These are phyloP conservation scores for Zygosaccharomyces kombuchaensis DNA, from an alignment of 805 yeast genomes.

Conservation along the genomic window DNA sequence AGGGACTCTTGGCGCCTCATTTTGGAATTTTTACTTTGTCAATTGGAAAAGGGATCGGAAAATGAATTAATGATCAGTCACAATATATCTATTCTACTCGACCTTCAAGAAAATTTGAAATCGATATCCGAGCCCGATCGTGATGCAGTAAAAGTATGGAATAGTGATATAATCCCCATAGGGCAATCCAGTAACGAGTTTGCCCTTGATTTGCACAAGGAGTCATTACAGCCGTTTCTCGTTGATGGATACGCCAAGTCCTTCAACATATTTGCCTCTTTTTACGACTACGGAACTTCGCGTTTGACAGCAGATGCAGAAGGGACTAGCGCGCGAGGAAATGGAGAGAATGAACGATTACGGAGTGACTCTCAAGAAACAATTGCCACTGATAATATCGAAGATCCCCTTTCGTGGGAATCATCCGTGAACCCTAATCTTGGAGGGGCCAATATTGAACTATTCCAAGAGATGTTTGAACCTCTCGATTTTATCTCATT, in stretches of 20 bases:
- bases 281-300: slow-evolving; percentile 24
- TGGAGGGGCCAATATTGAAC: slow-evolving; percentile 17
- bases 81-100: slow-evolving; percentile 8
- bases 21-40: slow-evolving; percentile 22
- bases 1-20: slow-evolving; percentile 29
- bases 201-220: slow-evolving; percentile 17
- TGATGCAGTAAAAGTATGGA: slow-evolving; percentile 18
- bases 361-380: background rate
- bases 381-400: background rate
- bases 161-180: slow-evolving; percentile 17
- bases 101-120: slow-evolving; percentile 9
- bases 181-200: slow-evolving; percentile 13
- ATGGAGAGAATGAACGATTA: background rate
- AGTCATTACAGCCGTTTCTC: slow-evolving; percentile 12
- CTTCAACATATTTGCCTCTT: slow-evolving; percentile 26
- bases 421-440: slow-evolving; percentile 3
- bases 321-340: slow-evolving; percentile 5
- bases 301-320: slow-evolving; percentile 17
- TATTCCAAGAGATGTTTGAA: slow-evolving; percentile 27
- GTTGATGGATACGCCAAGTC: slow-evolving; percentile 14
- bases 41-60: slow-evolving; percentile 10
- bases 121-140: slow-evolving; percentile 7
- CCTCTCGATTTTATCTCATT: slow-evolving; percentile 29
- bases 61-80: slow-evolving; percentile 5
- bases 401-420: background rate